phyloP scores from a whole-genome alignment of 139 green algal species.

The Spirogloea muscicola region DNA sequence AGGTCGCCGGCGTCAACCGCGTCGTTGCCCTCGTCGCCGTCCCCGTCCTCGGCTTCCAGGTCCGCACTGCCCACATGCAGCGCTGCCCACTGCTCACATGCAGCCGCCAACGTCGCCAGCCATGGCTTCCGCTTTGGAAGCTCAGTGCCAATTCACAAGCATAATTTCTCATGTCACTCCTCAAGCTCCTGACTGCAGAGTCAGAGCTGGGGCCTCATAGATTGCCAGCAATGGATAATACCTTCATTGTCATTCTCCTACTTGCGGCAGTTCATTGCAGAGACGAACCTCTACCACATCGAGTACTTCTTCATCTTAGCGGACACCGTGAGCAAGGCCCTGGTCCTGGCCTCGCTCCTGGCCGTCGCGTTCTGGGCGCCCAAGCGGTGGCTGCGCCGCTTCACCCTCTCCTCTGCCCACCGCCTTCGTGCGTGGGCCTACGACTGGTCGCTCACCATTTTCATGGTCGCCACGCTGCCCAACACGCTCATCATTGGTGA shows the following conservation, averaged over 20 bases:
- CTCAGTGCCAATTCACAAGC: background rate
- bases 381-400: background rate
- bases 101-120: background rate
- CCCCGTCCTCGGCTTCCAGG: constrained; percentile 21
- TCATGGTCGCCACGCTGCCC: constrained; percentile 31
- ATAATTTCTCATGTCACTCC: background rate
- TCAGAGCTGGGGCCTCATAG: background rate
- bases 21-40: constrained; percentile 29
- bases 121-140: constrained; percentile 3
- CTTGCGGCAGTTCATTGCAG: constrained; percentile 15
- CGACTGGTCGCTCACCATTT: constrained; percentile 12
- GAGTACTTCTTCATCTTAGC: constrained; percentile 18
- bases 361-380: constrained; percentile 1
- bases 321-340: constrained; percentile 7
- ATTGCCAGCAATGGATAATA: too few relatives aligned
- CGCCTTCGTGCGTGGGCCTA: background rate
- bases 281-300: constrained; percentile 28
- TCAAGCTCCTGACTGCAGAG: background rate
- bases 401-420: background rate
- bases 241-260: too few relatives aligned
- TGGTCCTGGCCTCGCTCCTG: constrained; percentile 21
- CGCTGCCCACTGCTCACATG: background rate
- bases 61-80: background rate
- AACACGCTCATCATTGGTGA: constrained; percentile 41
- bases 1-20: constrained; percentile 14